A percentile compares a stretch with the other conserved stretches of the same genome.
phyloP scores from a whole-genome alignment of 129 eudicot species.

The Rutidosis leptorrhynchoides region DNA sequence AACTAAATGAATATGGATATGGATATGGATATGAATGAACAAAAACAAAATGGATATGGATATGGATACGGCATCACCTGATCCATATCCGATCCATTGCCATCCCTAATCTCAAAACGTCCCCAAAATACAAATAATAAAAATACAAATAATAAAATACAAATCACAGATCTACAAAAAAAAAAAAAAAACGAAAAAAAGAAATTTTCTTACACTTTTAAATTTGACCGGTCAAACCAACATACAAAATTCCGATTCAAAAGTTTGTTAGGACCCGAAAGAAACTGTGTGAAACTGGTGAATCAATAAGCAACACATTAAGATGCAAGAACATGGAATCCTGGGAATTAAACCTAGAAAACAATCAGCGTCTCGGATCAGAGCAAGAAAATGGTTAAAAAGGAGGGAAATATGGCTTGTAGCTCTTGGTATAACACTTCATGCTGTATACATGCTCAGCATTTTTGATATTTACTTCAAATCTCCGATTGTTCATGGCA shows the following conservation, averaged over 20 bases:
- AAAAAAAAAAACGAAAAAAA: too few relatives aligned
- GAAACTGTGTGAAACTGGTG: conserved; percentile 5
- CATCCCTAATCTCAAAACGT: too few relatives aligned
- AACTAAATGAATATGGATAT: too few relatives aligned
- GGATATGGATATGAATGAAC: too few relatives aligned
- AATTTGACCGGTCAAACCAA: conserved; percentile 23
- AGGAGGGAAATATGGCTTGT: conserved; percentile 86
- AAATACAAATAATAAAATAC: too few relatives aligned
- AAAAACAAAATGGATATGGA: too few relatives aligned
- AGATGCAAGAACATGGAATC: conserved; percentile 50
- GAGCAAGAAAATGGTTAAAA: conserved; percentile 52
- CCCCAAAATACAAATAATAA: too few relatives aligned
- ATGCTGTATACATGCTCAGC: conserved; percentile 97
- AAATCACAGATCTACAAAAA: too few relatives aligned
- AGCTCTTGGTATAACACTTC: conserved; percentile 70
- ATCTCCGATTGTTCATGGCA: conserved; percentile 96
- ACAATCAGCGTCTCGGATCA: conserved; percentile 38
- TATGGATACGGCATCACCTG: too few relatives aligned
- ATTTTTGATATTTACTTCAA: conserved; percentile 98
- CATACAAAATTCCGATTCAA: background rate
- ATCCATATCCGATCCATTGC: too few relatives aligned
- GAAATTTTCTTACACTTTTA: too few relatives aligned
- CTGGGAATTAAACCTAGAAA: conserved; percentile 37
- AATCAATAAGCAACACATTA: conserved; percentile 14
- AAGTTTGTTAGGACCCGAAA: background rate